Evolutionary conservation across 177 flowering plant species (phyloP), one percentile per base, ranked within the genome.

Genomic region (Telopea speciosissima): DNA sequence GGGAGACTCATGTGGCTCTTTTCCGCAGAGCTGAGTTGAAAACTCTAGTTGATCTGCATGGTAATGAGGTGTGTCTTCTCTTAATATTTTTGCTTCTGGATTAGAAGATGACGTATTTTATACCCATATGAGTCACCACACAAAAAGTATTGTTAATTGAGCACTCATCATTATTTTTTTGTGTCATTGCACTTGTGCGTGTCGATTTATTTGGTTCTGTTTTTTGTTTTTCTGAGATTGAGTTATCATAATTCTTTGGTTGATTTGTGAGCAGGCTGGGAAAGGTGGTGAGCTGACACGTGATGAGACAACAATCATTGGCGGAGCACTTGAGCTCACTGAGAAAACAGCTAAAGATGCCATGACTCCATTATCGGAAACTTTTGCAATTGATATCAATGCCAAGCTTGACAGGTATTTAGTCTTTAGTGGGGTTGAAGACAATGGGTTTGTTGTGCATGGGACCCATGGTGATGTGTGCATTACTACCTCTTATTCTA

Each of bases 261-360:
- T 73, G 54, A 33, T 58, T 70, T 63, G 45, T 72, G 22, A 68
- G 63, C 73, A 93, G 98, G 98, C 98, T 70, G 98, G 98, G 75
- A 93, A 93, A 84, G 98, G 98, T 70, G 98, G 98, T 68, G 98
- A 93, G 72, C 82, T 93, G 78, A 92, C 97, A 49, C 96, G 85
- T 77, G 95, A 92, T 72, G 97, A 94, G 81, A 94, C 98, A 66
- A 92, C 98, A 60, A 93, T 93, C 69, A 93, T 93, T 77, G 91
- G 96, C 59, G 98, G 98, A 66, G 98, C 98, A 62, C 89, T 93
- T 59, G 93, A 89, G 79, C 92, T 93, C 45, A 67, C 83, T n/a
- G 93, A 84, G 75, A 93, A 93, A 79, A 90, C 89, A 25, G 98
- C 95, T 45, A 67, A 83, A 63, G 90, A 89, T 83, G 94, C 98